A percentile compares a stretch with the other conserved stretches of the same genome.
phyloP scores from a whole-genome alignment of 1,284 basidiomycete species.

The Moniliella sp. region DNA sequence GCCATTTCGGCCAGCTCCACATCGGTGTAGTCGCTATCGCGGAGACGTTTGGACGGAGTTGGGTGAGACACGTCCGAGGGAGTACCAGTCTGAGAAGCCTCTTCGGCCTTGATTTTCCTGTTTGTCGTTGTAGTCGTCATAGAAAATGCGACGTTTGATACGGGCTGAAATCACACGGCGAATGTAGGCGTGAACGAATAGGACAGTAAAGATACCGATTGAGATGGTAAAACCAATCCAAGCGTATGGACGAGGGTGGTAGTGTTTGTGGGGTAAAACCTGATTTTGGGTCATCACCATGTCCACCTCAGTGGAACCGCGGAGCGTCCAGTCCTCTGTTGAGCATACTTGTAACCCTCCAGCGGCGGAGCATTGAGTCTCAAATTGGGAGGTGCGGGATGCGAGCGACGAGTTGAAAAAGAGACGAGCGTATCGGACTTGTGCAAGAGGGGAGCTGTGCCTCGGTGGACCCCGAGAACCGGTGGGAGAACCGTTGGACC shows the following conservation, averaged over 20 bases:
- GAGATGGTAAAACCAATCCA: conserved; percentile 10
- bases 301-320: conserved; percentile 13
- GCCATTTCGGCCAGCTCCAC: too few species aligned
- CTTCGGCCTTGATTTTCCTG: too few species aligned
- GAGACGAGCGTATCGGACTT: conserved; percentile 15
- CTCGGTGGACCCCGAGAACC: conserved; percentile 14
- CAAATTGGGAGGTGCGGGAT: conserved; percentile 10
- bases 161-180: neutral
- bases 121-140: too few species aligned
- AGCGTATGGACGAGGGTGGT: conserved; percentile 7
- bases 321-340: conserved; percentile 19
- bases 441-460: conserved; percentile 7
- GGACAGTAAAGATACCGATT: conserved; percentile 13
- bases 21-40: too few species aligned
- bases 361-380: conserved; percentile 7
- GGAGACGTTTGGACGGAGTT: too few species aligned
- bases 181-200: conserved; percentile 9
- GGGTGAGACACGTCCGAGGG: too few species aligned
- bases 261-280: conserved; percentile 1
- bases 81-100: too few species aligned
- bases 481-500: conserved; percentile 13
- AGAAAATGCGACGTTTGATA: too few species aligned
- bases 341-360: conserved; percentile 11
- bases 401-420: conserved; percentile 25
- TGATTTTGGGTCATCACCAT: neutral